phyloP scores from a whole-genome alignment of 2,329 filamentous ascomycete species.

The Nectriaceae sp. region DNA sequence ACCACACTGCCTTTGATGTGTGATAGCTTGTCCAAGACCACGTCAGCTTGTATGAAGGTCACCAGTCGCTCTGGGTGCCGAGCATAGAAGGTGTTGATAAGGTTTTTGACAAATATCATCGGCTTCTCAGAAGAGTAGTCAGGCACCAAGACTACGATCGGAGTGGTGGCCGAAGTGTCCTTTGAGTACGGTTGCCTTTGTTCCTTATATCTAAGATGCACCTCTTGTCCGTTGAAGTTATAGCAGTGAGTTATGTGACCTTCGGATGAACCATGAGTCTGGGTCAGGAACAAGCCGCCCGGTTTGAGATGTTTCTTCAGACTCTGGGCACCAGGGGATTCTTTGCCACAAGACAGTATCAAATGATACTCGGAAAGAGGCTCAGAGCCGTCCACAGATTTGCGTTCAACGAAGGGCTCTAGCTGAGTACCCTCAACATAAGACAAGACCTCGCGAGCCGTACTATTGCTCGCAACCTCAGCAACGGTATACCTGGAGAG shows the following conservation, averaged over 20 bases:
- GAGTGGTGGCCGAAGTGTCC: too few species aligned
- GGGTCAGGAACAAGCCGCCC: slow-evolving; percentile 30
- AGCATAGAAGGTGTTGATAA: slow-evolving; percentile 8
- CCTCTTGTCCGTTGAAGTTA: too few species aligned
- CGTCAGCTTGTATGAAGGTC: slow-evolving; percentile 4
- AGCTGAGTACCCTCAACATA: slow-evolving; percentile 15
- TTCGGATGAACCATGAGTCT: too few species aligned
- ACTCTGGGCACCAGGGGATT: not conserved
- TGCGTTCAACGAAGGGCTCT: slow-evolving; percentile 32
- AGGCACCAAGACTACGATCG: too few species aligned
- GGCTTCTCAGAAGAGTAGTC: too few species aligned
- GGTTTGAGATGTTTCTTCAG: slow-evolving; percentile 28
- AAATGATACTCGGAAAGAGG: slow-evolving; percentile 35
- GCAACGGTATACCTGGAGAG: slow-evolving; percentile 37
- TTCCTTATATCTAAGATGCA: too few species aligned
- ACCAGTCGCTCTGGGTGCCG: slow-evolving; percentile 1
- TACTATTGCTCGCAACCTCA: slow-evolving; percentile 9
- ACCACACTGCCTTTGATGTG: slow-evolving; percentile 32
- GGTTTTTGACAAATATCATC: too few species aligned
- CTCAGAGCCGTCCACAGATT: slow-evolving; percentile 20
- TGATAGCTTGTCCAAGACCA: slow-evolving; percentile 14
- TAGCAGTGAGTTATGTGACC: too few species aligned
- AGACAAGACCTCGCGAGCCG: slow-evolving; percentile 4
- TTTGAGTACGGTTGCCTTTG: too few species aligned
- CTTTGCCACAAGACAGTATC: slow-evolving; percentile 28